phyloP scores from a whole-genome alignment of 1,284 basidiomycete species.

The Cutaneotrichosporon sp. region DNA sequence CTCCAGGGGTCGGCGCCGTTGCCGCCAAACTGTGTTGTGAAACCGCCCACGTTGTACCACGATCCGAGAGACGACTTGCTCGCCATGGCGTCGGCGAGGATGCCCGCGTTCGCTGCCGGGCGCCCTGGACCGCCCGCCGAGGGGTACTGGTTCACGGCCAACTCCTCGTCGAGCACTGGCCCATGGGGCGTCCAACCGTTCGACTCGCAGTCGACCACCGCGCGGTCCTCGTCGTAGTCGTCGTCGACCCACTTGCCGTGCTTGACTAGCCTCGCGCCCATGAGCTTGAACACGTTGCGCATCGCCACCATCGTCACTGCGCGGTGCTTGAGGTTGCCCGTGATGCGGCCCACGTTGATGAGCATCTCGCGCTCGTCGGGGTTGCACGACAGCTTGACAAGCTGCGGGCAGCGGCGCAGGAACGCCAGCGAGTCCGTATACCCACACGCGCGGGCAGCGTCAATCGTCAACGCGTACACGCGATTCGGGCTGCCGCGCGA shows the following conservation, averaged over 20 bases:
- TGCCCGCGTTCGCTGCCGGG: slow-evolving; percentile 25
- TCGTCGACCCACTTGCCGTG: slow-evolving; percentile 88
- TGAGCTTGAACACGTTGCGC: slow-evolving; percentile 89
- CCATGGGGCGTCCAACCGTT: slow-evolving; percentile 74
- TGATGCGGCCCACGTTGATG: slow-evolving; percentile 82
- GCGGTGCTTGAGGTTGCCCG: slow-evolving; percentile 81
- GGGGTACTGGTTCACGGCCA: slow-evolving; percentile 33
- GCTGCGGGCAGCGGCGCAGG: slow-evolving; percentile 84
- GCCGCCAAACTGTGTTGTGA: slow-evolving; percentile 82
- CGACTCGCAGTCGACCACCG: slow-evolving; percentile 67
- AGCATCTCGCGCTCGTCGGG: slow-evolving; percentile 88
- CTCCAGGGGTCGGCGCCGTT: slow-evolving; percentile 80
- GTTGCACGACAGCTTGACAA: slow-evolving; percentile 84
- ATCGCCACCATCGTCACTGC: slow-evolving; percentile 93
- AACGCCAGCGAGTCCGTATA: slow-evolving; percentile 97
- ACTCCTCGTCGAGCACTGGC: slow-evolving; percentile 72
- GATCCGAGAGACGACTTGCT: slow-evolving; percentile 43
- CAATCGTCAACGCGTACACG: slow-evolving; percentile 93
- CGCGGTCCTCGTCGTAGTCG: slow-evolving; percentile 90
- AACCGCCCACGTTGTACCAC: slow-evolving; percentile 77
- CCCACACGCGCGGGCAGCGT: slow-evolving; percentile 91
- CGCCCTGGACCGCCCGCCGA: slow-evolving; percentile 38
- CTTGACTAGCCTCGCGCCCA: slow-evolving; percentile 85
- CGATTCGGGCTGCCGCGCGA: slow-evolving; percentile 74
- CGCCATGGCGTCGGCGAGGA: slow-evolving; percentile 48